Evolutionary conservation across 176 grass and related monocot species (phyloP).

Genomic region (Chrysopogon serrulatus): DNA sequence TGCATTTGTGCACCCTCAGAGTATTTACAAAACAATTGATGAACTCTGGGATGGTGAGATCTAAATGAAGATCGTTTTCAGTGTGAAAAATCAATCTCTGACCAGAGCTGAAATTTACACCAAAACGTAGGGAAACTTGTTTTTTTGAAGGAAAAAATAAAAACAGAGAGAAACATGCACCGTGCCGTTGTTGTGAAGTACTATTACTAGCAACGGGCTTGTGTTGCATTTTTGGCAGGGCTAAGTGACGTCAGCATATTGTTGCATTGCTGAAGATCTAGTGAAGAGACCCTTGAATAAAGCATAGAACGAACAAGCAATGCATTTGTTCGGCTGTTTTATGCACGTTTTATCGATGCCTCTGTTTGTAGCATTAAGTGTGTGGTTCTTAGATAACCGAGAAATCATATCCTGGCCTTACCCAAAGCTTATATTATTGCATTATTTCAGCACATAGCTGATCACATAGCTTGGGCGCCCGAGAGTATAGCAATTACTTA

Average conservation of each 20-base stretch:
- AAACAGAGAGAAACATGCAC: neutral
- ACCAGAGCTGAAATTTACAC: neutral
- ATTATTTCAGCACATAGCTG: neutral
- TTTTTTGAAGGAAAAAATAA: neutral
- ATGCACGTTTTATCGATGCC: neutral
- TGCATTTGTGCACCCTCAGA: constrained; percentile 35
- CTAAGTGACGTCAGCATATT: neutral
- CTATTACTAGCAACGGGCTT: too few species aligned
- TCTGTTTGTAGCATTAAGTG: neutral
- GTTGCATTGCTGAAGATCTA: neutral
- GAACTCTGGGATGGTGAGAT: constrained; percentile 59
- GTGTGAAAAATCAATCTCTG: neutral
- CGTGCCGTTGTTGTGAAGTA: neutral
- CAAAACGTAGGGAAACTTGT: neutral
- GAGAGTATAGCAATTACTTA: too few species aligned
- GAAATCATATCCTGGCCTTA: neutral
- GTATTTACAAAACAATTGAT: constrained; percentile 40
- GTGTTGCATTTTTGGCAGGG: neutral
- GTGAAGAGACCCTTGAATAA: neutral
- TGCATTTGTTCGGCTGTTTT: neutral
- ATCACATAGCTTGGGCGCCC: neutral
- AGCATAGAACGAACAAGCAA: neutral
- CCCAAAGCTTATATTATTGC: neutral
- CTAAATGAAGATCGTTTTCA: neutral
- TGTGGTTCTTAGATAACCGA: neutral